A percentile compares a stretch with the other conserved stretches of the same genome.
These are phyloP conservation scores for Aspergillus brasiliensis DNA, from an alignment of 2,329 filamentous ascomycete species.

Conservation along the genomic window DNA sequence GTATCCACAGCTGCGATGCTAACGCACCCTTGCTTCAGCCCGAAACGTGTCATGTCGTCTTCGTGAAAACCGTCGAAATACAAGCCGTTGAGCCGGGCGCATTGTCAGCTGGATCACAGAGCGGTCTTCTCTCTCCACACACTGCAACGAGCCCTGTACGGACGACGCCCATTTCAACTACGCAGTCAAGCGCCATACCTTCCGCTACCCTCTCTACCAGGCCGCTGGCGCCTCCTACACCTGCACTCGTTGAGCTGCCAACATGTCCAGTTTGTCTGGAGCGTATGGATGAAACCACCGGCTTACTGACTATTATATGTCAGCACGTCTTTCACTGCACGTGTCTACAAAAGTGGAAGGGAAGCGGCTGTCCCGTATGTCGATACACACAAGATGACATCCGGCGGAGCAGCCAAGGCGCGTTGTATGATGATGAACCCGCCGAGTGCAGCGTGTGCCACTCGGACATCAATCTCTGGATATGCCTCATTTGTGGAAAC, in stretches of 20 bases:
- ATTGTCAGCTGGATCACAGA: constrained; percentile 28
- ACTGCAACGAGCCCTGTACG: constrained; percentile 19
- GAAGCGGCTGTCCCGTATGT: constrained; percentile 90
- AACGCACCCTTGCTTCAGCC: constrained; percentile 55
- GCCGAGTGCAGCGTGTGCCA: constrained; percentile 77
- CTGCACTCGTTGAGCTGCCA: constrained; percentile 84
- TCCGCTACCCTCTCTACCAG: constrained; percentile 58
- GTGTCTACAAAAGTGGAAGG: constrained; percentile 94
- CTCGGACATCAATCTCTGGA: constrained; percentile 82
- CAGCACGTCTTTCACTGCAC: constrained; percentile 98
- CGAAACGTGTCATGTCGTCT: constrained; percentile 92
- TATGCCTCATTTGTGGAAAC: constrained; percentile 89
- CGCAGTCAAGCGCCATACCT: constrained; percentile 37
- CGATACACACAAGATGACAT: constrained; percentile 75
- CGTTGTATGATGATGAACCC: constrained; percentile 57
- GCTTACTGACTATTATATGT: constrained; percentile 91
- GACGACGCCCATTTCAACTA: constrained; percentile 30
- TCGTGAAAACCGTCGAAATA: constrained; percentile 89
- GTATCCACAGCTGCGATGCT: constrained; percentile 9
- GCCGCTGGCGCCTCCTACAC: constrained; percentile 72
- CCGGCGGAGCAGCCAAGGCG: constrained; percentile 49
- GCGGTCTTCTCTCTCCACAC: constrained; percentile 63
- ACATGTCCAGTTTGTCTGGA: constrained; percentile 97
- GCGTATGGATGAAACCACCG: constrained; percentile 96
- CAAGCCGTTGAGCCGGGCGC: constrained; percentile 59